These are phyloP conservation scores for Phialocephala subalpina DNA, from an alignment of 2,329 filamentous ascomycete genomes.

Conservation along the genomic window DNA sequence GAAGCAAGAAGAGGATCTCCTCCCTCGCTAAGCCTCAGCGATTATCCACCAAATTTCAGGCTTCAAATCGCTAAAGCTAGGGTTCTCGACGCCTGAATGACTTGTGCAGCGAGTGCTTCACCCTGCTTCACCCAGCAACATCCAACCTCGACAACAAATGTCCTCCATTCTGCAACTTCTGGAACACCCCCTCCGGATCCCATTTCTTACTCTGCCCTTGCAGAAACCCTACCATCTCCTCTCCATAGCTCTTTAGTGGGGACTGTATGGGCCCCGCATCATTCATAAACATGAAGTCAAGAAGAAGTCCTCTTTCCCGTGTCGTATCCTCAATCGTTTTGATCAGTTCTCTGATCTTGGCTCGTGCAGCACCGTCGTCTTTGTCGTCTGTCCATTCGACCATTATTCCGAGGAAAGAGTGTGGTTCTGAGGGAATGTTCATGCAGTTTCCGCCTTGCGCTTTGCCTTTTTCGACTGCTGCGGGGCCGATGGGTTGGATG, in stretches of 20 bases:
- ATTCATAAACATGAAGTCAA: constrained; percentile 27
- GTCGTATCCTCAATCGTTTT: constrained; percentile 12
- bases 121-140: background rate
- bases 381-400: constrained; percentile 14
- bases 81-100: no score
- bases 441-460: constrained; percentile 25
- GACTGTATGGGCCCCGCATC: constrained; percentile 14
- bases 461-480: constrained; percentile 19
- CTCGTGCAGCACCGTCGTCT: constrained; percentile 3
- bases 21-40: background rate
- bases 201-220: constrained; percentile 36
- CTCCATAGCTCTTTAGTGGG: constrained; percentile 25
- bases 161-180: constrained; percentile 30
- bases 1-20: no score
- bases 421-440: constrained; percentile 10
- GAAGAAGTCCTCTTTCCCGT: background rate
- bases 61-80: no score
- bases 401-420: constrained; percentile 14
- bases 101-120: no score
- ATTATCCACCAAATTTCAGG: no score
- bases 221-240: constrained; percentile 19
- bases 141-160: constrained; percentile 13
- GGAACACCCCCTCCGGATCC: constrained; percentile 40
- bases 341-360: constrained; percentile 5
- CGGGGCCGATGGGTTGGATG: constrained; percentile 23